Evolutionary conservation across 129 eudicot genomes (phyloP).

Genomic region (Ambrosia artemisiifolia): DNA sequence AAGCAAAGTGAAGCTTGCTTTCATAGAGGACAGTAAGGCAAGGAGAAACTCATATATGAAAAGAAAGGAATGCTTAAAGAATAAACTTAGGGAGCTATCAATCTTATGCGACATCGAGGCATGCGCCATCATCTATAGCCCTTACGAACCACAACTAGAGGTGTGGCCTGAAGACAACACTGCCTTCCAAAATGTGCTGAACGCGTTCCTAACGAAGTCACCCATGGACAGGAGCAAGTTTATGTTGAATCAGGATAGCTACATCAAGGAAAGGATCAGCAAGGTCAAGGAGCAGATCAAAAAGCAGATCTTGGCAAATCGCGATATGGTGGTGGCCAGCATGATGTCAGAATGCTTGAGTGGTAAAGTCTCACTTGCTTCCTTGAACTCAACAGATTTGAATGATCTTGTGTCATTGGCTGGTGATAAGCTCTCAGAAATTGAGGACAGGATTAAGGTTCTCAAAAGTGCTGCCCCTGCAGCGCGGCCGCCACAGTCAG

Average conservation of each 20-base stretch:
- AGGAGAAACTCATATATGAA: constrained; percentile 35
- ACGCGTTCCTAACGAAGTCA: background rate
- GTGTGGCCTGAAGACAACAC: constrained; percentile 31
- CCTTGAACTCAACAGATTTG: background rate
- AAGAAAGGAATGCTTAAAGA: constrained; percentile 29
- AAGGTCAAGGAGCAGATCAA: constrained; percentile 16
- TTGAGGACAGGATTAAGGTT: constrained; percentile 19
- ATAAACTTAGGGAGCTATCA: constrained; percentile 33
- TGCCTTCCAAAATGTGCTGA: constrained; percentile 21
- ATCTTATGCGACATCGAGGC: constrained; percentile 36
- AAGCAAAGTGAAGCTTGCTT: constrained; percentile 27
- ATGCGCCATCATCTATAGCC: constrained; percentile 36
- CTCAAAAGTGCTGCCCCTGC: constrained; percentile 10
- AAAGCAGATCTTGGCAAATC: constrained; percentile 12
- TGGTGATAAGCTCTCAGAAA: constrained; percentile 25
- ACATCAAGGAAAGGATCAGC: constrained; percentile 10
- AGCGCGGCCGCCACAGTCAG: background rate
- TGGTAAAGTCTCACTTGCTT: background rate
- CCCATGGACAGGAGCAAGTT: constrained; percentile 19
- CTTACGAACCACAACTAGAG: constrained; percentile 3
- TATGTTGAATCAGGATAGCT: constrained; percentile 28
- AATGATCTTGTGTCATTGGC: background rate
- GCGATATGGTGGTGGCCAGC: background rate
- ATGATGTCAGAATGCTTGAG: constrained; percentile 28
- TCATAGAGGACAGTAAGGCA: constrained; percentile 10